These are phyloP conservation scores for Boechera retrofracta DNA, from an alignment of 345 rosid genomes.

Conservation along the genomic window DNA sequence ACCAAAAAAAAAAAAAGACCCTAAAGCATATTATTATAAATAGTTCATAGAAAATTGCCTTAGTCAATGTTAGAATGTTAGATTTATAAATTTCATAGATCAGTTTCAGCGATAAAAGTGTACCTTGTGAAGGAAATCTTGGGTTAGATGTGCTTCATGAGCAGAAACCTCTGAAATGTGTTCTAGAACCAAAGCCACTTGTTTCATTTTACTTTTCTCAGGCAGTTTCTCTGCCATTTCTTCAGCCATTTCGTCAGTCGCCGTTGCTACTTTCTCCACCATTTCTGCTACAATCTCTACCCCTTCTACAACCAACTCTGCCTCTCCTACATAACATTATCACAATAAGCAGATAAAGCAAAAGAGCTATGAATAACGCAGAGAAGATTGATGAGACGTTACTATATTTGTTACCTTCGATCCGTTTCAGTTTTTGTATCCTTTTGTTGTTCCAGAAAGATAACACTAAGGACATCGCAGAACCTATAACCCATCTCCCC, in stretches of 20 bases:
- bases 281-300: conserved; percentile 55
- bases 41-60: too few species aligned
- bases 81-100: neutral
- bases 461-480: conserved; percentile 52
- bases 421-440: conserved; percentile 48
- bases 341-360: neutral
- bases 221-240: conserved; percentile 58
- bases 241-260: conserved; percentile 48
- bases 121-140: conserved; percentile 67
- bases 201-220: conserved; percentile 56
- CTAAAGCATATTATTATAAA: too few species aligned
- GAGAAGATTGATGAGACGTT: neutral
- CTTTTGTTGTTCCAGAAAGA: conserved; percentile 61
- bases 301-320: conserved; percentile 50
- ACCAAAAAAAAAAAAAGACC: too few species aligned
- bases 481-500: conserved; percentile 67
- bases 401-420: conserved; percentile 57
- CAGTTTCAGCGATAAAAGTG: neutral
- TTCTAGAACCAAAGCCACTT: conserved; percentile 61
- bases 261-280: conserved; percentile 55
- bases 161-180: conserved; percentile 63
- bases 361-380: neutral
- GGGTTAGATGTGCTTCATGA: conserved; percentile 60
- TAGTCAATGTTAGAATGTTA: neutral
- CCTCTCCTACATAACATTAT: conserved; percentile 48